These are phyloP conservation scores for Tuber microsphaerosporum DNA, from an alignment of 495 filamentous ascomycete genomes.

Conservation along the genomic window DNA sequence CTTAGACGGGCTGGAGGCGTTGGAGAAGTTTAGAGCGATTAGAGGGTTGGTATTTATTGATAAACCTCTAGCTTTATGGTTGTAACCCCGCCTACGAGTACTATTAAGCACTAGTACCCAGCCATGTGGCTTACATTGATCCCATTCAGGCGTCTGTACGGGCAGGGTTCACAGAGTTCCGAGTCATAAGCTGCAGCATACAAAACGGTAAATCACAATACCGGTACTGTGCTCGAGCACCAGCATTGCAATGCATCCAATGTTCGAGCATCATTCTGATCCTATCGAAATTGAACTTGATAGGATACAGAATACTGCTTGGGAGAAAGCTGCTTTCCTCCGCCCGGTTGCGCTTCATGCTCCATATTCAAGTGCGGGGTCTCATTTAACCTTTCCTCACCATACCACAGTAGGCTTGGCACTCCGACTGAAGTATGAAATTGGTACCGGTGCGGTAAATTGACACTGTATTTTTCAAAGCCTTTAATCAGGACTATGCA, in stretches of 20 bases:
- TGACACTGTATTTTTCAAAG: neutral
- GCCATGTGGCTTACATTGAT: neutral
- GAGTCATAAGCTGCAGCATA: constrained; percentile 1
- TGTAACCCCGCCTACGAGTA: neutral
- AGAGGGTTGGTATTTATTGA: neutral
- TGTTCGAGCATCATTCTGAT: neutral
- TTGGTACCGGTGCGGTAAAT: neutral
- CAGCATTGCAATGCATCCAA: neutral
- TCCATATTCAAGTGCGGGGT: neutral
- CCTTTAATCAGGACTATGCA: neutral
- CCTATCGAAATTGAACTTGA: neutral
- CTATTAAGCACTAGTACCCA: neutral
- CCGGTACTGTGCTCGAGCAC: neutral
- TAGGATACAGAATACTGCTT: neutral
- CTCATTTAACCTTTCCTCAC: neutral
- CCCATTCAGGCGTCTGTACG: neutral
- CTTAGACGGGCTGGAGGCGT: neutral
- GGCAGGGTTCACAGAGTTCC: neutral
- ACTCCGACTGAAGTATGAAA: neutral
- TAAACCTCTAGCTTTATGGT: neutral
- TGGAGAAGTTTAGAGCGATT: neutral
- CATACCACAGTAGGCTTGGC: neutral
- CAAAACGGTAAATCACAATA: neutral
- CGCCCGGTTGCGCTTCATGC: neutral
- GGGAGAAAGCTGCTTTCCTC: neutral